Percentiles rank a stretch among this genome's conserved stretches.
Conservation (phyloP, 2,329 filamentous ascomycete species). For the Myriosclerotinia scirpicola region DNA sequence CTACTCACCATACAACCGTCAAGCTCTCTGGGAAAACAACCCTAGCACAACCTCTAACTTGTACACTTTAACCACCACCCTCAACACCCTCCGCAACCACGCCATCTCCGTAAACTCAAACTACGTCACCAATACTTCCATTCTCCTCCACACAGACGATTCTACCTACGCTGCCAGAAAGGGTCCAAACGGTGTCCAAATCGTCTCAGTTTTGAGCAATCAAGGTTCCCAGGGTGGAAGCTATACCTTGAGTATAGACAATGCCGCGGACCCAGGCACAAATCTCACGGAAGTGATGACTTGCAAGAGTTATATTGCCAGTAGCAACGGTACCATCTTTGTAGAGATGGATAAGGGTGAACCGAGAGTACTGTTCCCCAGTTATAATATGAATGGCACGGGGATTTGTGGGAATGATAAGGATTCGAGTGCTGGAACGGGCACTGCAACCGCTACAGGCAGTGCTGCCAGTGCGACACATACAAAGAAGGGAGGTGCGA, state of each 20-base stretch:
- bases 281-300: constrained; percentile 26
- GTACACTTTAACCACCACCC: constrained; percentile 42
- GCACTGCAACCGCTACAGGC: background rate
- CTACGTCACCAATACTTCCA: constrained; percentile 25
- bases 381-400: constrained; percentile 3
- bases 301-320: constrained; percentile 19
- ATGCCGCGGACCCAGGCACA: constrained; percentile 22
- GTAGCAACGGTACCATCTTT: constrained; percentile 10
- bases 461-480: constrained; percentile 1
- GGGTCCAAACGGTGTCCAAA: constrained; percentile 26
- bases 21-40: constrained; percentile 45
- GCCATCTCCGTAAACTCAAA: constrained; percentile 22
- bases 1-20: constrained; percentile 45
- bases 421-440: background rate
- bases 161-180: constrained; percentile 28
- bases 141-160: constrained; percentile 25
- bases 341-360: constrained; percentile 13
- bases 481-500: constrained; percentile 12
- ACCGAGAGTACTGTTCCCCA: constrained; percentile 20
- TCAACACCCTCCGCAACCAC: constrained; percentile 29
- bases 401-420: constrained; percentile 4
- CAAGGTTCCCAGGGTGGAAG: constrained; percentile 35
- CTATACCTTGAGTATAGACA: constrained; percentile 17
- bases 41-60: constrained; percentile 43
- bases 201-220: constrained; percentile 43